Conservation (phyloP, 2,329 filamentous ascomycete genomes). For the Trichoderma hamatum region DNA sequence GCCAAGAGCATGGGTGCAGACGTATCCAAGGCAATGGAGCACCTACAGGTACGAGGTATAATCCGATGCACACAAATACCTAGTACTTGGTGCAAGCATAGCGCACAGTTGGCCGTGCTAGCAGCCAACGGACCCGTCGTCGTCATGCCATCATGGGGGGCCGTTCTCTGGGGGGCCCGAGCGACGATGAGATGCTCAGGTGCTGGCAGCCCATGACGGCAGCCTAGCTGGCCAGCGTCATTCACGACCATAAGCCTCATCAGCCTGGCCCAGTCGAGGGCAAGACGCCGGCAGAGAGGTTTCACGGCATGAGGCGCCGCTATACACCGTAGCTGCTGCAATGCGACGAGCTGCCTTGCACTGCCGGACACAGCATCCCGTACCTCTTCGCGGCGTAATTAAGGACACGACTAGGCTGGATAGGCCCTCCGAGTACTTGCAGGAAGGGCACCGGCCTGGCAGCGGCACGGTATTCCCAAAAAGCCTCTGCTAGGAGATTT, state of each 20-base stretch:
- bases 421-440: background rate
- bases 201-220: conserved; percentile 23
- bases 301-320: conserved; percentile 6
- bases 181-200: conserved; percentile 22
- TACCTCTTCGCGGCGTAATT: conserved; percentile 4
- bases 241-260: conserved; percentile 12
- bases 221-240: conserved; percentile 13
- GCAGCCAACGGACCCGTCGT: conserved; percentile 19
- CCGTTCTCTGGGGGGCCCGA: conserved; percentile 4
- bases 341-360: background rate
- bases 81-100: background rate
- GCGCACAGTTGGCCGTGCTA: conserved; percentile 18
- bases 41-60: conserved; percentile 1
- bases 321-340: background rate
- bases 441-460: conserved; percentile 8
- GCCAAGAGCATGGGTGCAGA: conserved; percentile 17
- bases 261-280: conserved; percentile 4
- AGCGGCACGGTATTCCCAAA: conserved; percentile 27
- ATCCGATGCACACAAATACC: conserved; percentile 3
- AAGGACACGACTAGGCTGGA: background rate
- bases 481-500: conserved; percentile 19
- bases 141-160: conserved; percentile 25
- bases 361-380: conserved; percentile 9
- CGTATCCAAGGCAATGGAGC: conserved; percentile 14
- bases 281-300: conserved; percentile 16